Evolutionary conservation across 805 yeast species (phyloP).

Genomic region (Millerozyma acaciae): DNA sequence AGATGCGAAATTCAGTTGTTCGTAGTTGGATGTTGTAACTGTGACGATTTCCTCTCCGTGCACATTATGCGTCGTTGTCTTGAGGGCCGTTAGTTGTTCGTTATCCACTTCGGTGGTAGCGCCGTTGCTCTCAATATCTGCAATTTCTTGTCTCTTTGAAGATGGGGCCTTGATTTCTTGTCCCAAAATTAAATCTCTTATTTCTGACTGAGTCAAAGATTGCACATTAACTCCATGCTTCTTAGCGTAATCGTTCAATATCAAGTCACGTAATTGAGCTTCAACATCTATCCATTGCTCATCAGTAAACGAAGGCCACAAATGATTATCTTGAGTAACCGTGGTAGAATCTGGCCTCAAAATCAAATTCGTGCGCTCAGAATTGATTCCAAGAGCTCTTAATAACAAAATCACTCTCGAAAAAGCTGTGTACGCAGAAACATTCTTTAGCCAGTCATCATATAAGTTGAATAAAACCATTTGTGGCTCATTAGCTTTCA

Average conservation of each 20-base stretch:
- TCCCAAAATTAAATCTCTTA: slow-evolving; percentile 89
- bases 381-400: slow-evolving; percentile 74
- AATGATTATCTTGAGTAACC: slow-evolving; percentile 68
- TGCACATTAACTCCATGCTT: slow-evolving; percentile 82
- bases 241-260: slow-evolving; percentile 78
- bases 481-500: slow-evolving; percentile 87
- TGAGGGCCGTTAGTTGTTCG: slow-evolving; percentile 65
- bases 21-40: slow-evolving; percentile 86
- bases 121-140: slow-evolving; percentile 57
- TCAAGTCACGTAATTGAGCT: slow-evolving; percentile 80
- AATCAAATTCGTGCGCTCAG: slow-evolving; percentile 71
- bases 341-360: slow-evolving; percentile 72
- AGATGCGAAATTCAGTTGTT: slow-evolving; percentile 77
- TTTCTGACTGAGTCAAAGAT: slow-evolving; percentile 87
- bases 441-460: slow-evolving; percentile 87
- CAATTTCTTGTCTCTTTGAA: slow-evolving; percentile 75
- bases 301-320: slow-evolving; percentile 88
- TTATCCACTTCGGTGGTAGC: slow-evolving; percentile 42
- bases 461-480: slow-evolving; percentile 87
- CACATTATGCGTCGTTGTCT: slow-evolving; percentile 79
- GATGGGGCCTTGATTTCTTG: slow-evolving; percentile 93
- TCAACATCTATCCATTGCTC: slow-evolving; percentile 94
- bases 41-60: slow-evolving; percentile 96
- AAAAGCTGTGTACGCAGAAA: slow-evolving; percentile 90
- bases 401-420: slow-evolving; percentile 80